phyloP scores from a whole-genome alignment of 805 yeast species.

The Nakazawaea anatomiae region DNA sequence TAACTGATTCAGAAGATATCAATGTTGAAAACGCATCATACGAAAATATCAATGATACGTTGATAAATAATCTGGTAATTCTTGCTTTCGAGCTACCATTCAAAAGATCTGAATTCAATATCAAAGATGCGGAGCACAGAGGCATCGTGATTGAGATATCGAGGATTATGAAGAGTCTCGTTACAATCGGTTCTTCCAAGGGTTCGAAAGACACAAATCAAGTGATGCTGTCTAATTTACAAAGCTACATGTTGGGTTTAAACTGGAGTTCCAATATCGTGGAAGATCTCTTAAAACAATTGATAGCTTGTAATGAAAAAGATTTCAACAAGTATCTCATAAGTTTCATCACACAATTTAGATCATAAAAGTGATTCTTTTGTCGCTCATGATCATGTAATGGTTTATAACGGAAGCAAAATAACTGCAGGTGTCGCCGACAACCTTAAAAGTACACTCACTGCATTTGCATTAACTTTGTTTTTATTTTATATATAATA shows the following conservation, averaged over 20 bases:
- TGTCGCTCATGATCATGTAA: too few relatives aligned
- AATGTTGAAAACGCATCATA: conserved; percentile 37
- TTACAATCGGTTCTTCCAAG: conserved; percentile 21
- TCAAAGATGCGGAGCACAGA: conserved; percentile 76
- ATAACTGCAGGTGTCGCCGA: too few relatives aligned
- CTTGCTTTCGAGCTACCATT: conserved; percentile 78
- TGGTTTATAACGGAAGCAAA: too few relatives aligned
- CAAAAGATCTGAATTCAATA: conserved; percentile 55
- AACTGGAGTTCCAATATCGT: conserved; percentile 52
- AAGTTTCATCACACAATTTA: conserved; percentile 13
- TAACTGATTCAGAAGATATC: conserved; percentile 56
- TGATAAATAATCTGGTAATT: conserved; percentile 62
- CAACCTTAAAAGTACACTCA: background rate
- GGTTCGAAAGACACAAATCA: conserved; percentile 19
- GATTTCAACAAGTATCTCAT: conserved; percentile 69
- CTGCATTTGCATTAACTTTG: background rate
- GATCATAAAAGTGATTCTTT: background rate
- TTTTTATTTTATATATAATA: background rate
- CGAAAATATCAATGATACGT: conserved; percentile 66
- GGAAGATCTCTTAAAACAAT: conserved; percentile 54
- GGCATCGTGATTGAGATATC: conserved; percentile 72
- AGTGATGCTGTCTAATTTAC: conserved; percentile 22
- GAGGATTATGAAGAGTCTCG: conserved; percentile 59
- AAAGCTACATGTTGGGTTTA: conserved; percentile 43
- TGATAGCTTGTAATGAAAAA: conserved; percentile 51